These are phyloP conservation scores for Emericellopsis cladophorae DNA, from an alignment of 2,329 filamentous ascomycete species.

Conservation along the genomic window DNA sequence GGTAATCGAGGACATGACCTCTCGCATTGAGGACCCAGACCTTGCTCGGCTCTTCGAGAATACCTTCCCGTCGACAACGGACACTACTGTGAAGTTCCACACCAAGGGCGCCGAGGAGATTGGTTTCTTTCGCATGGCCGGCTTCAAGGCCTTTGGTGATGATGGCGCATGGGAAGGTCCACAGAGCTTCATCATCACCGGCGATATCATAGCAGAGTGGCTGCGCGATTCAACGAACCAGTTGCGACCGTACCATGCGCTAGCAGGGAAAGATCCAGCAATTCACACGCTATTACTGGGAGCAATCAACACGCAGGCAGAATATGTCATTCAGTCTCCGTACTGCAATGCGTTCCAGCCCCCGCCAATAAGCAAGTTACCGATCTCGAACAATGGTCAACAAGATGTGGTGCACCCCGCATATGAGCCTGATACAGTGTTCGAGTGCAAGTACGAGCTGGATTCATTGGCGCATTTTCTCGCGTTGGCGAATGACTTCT, in stretches of 20 bases:
- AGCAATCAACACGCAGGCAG: conserved; percentile 90
- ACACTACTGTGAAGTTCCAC: conserved; percentile 85
- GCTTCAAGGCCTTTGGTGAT: conserved; percentile 20
- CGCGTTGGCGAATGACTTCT: conserved; percentile 73
- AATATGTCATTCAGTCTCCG: conserved; percentile 86
- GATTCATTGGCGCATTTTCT: conserved; percentile 92
- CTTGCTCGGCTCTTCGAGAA: conserved; percentile 91
- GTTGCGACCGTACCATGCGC: conserved; percentile 72
- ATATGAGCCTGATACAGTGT: conserved; percentile 76
- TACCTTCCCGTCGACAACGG: conserved; percentile 73
- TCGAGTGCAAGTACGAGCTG: conserved; percentile 98
- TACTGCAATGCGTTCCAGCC: conserved; percentile 99
- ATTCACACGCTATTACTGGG: conserved; percentile 76
- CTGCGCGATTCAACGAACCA: conserved; percentile 89
- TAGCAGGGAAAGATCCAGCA: conserved; percentile 69
- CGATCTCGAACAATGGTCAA: conserved; percentile 64
- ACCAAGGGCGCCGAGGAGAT: conserved; percentile 42
- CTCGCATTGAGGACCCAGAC: conserved; percentile 71
- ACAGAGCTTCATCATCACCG: conserved; percentile 88
- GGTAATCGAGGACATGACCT: conserved; percentile 72
- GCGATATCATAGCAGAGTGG: conserved; percentile 90
- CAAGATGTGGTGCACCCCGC: conserved; percentile 73
- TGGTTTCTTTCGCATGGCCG: conserved; percentile 20
- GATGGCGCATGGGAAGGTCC: conserved; percentile 65
- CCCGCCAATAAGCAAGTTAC: conserved; percentile 67